These are phyloP conservation scores for Fusarium sp. DNA, from an alignment of 2,329 filamentous ascomycete species.

Conservation along the genomic window DNA sequence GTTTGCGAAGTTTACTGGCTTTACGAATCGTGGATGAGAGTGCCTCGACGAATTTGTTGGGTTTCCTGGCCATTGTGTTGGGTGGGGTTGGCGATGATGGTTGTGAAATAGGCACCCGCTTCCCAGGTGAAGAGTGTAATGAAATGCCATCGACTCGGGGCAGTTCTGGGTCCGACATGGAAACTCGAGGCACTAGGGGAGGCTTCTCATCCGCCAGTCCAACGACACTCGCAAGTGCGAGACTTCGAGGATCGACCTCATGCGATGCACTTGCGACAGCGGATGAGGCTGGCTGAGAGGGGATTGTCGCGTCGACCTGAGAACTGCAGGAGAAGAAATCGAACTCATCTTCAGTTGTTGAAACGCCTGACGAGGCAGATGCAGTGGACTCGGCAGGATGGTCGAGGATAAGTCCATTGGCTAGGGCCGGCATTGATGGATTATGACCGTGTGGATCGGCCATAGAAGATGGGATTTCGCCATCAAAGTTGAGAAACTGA, in stretches of 20 bases:
- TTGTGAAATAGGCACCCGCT: conserved; percentile 43
- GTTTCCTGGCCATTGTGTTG: conserved; percentile 43
- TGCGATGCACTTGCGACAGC: conserved; percentile 25
- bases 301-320: conserved; percentile 39
- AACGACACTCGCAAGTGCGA: conserved; percentile 34
- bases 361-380: conserved; percentile 49
- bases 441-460: conserved; percentile 31
- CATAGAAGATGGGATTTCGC: conserved; percentile 37
- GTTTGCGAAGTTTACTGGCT: conserved; percentile 48
- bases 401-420: conserved; percentile 44
- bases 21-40: conserved; percentile 54
- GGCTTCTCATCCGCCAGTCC: conserved; percentile 29
- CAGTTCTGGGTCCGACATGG: conserved; percentile 60
- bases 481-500: conserved; percentile 51
- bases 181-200: conserved; percentile 45
- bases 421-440: conserved; percentile 37
- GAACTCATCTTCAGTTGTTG: conserved; percentile 48
- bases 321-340: conserved; percentile 50
- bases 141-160: conserved; percentile 58
- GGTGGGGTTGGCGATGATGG: conserved; percentile 48
- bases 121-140: conserved; percentile 49
- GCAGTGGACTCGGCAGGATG: conserved; percentile 45
- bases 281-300: conserved; percentile 34
- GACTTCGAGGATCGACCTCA: conserved; percentile 44
- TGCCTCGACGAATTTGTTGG: conserved; percentile 53